Evolutionary conservation across 2,329 filamentous ascomycete species (phyloP).

Genomic region (Sclerotinia nivalis): DNA sequence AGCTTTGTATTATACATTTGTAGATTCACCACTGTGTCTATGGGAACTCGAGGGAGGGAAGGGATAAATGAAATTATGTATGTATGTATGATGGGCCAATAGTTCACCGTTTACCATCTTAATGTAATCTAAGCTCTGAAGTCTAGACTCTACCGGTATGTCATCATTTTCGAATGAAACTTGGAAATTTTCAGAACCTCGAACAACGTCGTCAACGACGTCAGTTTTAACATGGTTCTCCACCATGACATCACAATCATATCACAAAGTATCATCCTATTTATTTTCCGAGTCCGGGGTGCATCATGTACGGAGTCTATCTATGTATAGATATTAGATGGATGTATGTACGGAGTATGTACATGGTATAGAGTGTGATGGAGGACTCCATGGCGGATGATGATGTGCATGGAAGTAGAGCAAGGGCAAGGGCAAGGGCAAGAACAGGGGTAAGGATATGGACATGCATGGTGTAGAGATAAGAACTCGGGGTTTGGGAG

Average conservation of each 20-base stretch:
- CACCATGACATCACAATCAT: slow-evolving; percentile 11
- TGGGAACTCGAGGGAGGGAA: background rate
- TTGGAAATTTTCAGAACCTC: background rate
- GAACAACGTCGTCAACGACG: background rate
- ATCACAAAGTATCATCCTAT: background rate
- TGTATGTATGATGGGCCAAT: background rate
- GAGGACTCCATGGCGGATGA: background rate
- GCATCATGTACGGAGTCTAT: background rate
- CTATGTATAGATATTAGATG: background rate
- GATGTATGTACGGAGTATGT: background rate
- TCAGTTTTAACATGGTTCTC: slow-evolving; percentile 10
- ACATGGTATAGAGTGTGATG: background rate
- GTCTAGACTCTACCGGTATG: too few relatives aligned
- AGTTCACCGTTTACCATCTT: too few relatives aligned
- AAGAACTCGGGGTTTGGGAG: background rate
- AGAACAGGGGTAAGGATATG: background rate
- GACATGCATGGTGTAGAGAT: background rate
- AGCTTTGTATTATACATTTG: background rate
- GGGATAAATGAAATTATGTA: background rate
- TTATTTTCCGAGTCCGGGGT: background rate
- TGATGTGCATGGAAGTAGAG: background rate
- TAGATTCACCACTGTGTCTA: background rate
- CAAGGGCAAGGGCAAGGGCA: background rate
- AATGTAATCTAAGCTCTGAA: too few relatives aligned
- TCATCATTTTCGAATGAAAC: background rate